A percentile compares a stretch with the other conserved stretches of the same genome.
Evolutionary conservation across 257 asterid genomes (phyloP).

Genomic region (Solanum etuberosum): DNA sequence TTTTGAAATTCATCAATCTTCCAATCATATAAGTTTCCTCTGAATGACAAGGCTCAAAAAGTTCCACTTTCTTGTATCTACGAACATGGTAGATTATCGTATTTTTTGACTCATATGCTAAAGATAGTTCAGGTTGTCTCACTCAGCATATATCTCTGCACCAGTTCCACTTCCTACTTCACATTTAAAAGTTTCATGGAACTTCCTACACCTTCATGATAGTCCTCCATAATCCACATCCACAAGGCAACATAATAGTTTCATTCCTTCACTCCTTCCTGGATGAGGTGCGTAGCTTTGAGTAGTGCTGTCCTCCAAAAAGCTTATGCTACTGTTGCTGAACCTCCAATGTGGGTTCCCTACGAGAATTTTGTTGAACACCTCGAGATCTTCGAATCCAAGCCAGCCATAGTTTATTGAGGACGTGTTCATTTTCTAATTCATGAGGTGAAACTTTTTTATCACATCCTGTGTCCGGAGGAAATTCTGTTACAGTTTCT

Average conservation of each 20-base stretch:
- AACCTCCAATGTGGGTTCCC: not conserved
- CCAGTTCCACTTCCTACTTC: not conserved
- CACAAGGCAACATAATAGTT: not conserved
- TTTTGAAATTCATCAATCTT: not conserved
- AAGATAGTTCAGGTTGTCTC: not conserved
- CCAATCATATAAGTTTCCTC: not conserved
- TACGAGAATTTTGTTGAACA: not conserved
- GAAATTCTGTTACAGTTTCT: not conserved
- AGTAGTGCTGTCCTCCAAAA: not conserved
- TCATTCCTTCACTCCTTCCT: not conserved
- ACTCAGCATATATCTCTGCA: not conserved
- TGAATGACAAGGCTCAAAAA: not conserved
- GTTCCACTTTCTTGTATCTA: not conserved
- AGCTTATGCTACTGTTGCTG: not conserved
- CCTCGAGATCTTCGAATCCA: not conserved
- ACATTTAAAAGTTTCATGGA: not conserved
- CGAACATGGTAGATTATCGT: not conserved
- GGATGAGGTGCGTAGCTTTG: not conserved
- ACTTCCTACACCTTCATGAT: not conserved
- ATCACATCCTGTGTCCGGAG: not conserved
- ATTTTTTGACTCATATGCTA: not conserved
- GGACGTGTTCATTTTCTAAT: not conserved
- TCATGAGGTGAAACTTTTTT: not conserved
- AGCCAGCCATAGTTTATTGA: not conserved
- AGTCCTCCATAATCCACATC: not conserved